These are phyloP conservation scores for Sisymbrium irio DNA, from an alignment of 345 rosid genomes.

Conservation along the genomic window DNA sequence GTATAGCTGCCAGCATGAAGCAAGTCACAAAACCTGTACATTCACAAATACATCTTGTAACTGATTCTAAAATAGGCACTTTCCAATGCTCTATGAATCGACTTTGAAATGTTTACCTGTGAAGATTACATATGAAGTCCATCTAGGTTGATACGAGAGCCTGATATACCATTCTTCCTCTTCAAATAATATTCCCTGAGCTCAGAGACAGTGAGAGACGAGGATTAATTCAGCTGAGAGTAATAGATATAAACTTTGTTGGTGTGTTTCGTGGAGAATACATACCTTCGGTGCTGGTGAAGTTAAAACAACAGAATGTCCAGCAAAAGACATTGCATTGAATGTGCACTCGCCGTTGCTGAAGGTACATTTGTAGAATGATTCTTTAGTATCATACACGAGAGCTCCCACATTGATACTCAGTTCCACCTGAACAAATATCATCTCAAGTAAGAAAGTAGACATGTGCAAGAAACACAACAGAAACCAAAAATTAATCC, in stretches of 20 bases:
- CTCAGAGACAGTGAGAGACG: conserved; percentile 15
- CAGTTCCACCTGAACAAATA: conserved; percentile 58
- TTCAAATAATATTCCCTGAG: conserved; percentile 43
- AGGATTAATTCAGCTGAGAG: not conserved
- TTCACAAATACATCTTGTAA: not conserved
- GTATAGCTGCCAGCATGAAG: conserved; percentile 47
- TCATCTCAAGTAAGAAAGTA: not conserved
- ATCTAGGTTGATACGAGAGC: conserved; percentile 65
- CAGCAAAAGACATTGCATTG: conserved; percentile 47
- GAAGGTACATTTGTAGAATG: conserved; percentile 74
- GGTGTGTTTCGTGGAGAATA: not conserved
- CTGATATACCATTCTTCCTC: conserved; percentile 58
- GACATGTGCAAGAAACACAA: not conserved
- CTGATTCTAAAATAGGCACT: not conserved
- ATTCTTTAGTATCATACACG: conserved; percentile 59
- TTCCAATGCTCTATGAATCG: not conserved
- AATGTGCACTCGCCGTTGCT: conserved; percentile 44
- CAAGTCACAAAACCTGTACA: conserved; percentile 51
- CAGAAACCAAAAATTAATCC: not conserved
- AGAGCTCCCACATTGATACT: conserved; percentile 49
- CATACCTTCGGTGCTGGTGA: conserved; percentile 57
- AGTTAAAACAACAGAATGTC: conserved; percentile 55
- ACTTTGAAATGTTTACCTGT: conserved; percentile 43
- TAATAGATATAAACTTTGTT: not conserved
- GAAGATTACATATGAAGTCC: conserved; percentile 55